Conservation (phyloP, 805 yeast genomes). For the Ogataea nonfermentans region DNA sequence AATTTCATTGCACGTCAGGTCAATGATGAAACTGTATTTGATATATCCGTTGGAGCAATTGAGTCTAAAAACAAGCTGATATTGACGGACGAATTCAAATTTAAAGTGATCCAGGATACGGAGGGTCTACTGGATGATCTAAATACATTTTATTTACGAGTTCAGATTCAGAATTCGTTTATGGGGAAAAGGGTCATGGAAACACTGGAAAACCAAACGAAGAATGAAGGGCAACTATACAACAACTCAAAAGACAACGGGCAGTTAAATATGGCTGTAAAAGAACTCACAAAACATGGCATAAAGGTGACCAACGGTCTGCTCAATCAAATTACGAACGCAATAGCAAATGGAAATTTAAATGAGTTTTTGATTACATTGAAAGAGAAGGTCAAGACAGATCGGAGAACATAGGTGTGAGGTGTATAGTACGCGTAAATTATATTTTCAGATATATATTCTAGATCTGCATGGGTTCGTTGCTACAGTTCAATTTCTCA, state of each 20-base stretch:
- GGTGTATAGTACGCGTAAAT: conserved; percentile 9
- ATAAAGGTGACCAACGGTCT: conserved; percentile 23
- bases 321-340: conserved; percentile 21
- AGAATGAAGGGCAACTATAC: conserved; percentile 12
- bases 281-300: conserved; percentile 25
- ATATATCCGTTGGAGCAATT: conserved; percentile 20
- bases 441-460: background rate
- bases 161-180: conserved; percentile 28
- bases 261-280: conserved; percentile 19
- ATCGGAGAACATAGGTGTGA: conserved; percentile 23
- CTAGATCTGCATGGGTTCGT: conserved; percentile 1
- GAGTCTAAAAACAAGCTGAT: conserved; percentile 20
- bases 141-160: conserved; percentile 24
- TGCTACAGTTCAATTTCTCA: conserved; percentile 18
- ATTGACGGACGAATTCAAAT: conserved; percentile 17
- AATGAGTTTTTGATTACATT: conserved; percentile 30
- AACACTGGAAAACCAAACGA: conserved; percentile 7
- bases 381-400: conserved; percentile 28
- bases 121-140: conserved; percentile 29
- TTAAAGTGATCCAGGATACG: conserved; percentile 30
- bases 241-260: conserved; percentile 16
- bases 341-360: conserved; percentile 26
- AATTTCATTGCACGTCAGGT: conserved; percentile 12
- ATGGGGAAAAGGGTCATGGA: conserved; percentile 17
- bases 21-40: conserved; percentile 3